Conservation (phyloP, 139 green algal species). For the Choricystis sp. region DNA sequence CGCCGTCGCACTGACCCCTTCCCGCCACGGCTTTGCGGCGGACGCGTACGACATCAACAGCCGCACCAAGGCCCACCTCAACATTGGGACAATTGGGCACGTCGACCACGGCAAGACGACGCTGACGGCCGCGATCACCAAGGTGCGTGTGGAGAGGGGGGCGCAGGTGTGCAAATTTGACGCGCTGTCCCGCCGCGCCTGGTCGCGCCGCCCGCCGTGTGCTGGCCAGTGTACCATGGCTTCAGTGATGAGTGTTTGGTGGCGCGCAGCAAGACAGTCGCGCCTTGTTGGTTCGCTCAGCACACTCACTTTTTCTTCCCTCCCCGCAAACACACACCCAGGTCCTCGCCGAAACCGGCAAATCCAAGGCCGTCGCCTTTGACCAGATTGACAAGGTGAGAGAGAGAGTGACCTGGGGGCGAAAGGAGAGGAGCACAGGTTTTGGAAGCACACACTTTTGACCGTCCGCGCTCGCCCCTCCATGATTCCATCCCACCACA, state of each 20-base stretch:
- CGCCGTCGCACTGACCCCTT: neutral
- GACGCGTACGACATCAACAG: constrained; percentile 71
- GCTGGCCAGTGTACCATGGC: neutral
- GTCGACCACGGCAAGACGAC: constrained; percentile 99
- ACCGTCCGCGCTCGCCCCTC: neutral
- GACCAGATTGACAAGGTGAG: constrained; percentile 99
- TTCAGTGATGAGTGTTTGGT: too few species aligned
- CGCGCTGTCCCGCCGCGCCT: neutral
- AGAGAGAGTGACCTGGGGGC: too few species aligned
- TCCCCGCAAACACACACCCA: constrained; percentile 7
- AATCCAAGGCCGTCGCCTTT: constrained; percentile 65
- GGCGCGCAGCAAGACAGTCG: too few species aligned
- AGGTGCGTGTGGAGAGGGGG: constrained; percentile 30
- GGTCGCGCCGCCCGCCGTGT: neutral
- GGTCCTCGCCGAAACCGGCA: constrained; percentile 74
- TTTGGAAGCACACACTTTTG: neutral
- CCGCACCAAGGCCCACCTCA: constrained; percentile 88
- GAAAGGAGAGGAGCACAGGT: neutral
- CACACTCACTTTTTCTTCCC: too few species aligned
- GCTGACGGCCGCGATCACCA: constrained; percentile 86
- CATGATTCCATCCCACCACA: neutral
- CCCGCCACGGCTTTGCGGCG: neutral
- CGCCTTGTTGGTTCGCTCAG: neutral
- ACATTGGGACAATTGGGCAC: constrained; percentile 97
- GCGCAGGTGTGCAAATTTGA: neutral